Percentiles rank a stretch among this genome's conserved stretches.
These are phyloP conservation scores for Russula compacta DNA, from an alignment of 768 basidiomycete genomes.

Conservation along the genomic window DNA sequence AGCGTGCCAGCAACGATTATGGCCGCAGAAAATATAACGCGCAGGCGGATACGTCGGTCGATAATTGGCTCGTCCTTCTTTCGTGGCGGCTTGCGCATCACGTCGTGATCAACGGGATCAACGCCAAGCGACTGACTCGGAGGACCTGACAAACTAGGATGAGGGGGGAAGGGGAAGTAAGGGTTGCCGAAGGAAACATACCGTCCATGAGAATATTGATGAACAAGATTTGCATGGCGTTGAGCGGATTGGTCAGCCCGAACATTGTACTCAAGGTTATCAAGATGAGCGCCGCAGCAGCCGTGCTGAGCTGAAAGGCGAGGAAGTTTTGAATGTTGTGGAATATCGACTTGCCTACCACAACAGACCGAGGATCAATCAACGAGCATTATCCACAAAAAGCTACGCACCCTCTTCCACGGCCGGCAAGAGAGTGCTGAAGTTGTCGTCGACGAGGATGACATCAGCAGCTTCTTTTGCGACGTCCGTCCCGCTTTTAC, in stretches of 20 bases:
- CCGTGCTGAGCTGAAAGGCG: slow-evolving; percentile 93
- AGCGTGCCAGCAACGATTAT: slow-evolving; percentile 86
- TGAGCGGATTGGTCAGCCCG: slow-evolving; percentile 83
- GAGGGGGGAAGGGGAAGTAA: not conserved
- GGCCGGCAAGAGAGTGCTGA: slow-evolving; percentile 87
- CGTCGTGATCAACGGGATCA: slow-evolving; percentile 87
- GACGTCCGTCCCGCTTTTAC: slow-evolving; percentile 96
- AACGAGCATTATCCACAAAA: not conserved
- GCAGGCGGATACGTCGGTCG: slow-evolving; percentile 55
- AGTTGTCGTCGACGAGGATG: slow-evolving; percentile 96
- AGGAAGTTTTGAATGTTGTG: slow-evolving; percentile 99
- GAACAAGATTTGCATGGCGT: slow-evolving; percentile 98
- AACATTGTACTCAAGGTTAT: slow-evolving; percentile 92
- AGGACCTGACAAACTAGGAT: slow-evolving; percentile 46
- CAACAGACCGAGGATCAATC: slow-evolving; percentile 11
- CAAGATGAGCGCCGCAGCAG: slow-evolving; percentile 90
- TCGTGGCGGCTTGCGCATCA: slow-evolving; percentile 91
- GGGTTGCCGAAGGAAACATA: slow-evolving; percentile 26
- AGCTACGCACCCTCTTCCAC: slow-evolving; percentile 71
- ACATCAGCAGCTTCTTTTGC: slow-evolving; percentile 97
- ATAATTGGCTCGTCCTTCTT: slow-evolving; percentile 89
- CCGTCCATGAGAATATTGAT: slow-evolving; percentile 99
- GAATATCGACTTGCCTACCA: slow-evolving; percentile 86
- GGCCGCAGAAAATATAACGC: slow-evolving; percentile 88
- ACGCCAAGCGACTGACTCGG: slow-evolving; percentile 95